Evolutionary conservation across 169 alveolate genomes (phyloP).

Genomic region (Plasmodium billcollinsi): DNA sequence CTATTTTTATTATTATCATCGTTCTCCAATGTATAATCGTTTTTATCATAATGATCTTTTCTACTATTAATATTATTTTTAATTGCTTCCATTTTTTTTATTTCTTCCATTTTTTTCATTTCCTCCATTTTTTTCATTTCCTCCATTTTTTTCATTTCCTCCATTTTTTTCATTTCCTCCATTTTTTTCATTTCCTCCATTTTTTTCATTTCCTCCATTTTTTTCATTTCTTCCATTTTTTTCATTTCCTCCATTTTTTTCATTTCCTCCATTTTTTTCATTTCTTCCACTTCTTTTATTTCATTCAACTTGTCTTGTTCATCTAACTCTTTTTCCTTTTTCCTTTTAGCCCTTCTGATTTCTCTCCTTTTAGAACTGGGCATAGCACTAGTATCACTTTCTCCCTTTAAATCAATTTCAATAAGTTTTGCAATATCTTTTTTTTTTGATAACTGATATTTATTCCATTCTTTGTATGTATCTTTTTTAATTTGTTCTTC

Average conservation of each 20-base stretch:
- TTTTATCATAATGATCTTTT: not conserved
- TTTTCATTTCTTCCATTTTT: not conserved
- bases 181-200: not conserved
- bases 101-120: not conserved
- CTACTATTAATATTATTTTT: not conserved
- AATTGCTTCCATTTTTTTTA: not conserved
- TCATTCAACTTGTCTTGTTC: constrained; percentile 46
- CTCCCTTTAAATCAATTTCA: constrained; percentile 70
- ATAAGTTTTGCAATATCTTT: constrained; percentile 66
- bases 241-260: constrained; percentile 8
- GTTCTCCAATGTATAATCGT: not conserved
- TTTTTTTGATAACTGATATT: constrained; percentile 24
- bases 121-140: not conserved
- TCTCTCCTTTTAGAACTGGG: constrained; percentile 61
- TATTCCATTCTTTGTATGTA: constrained; percentile 74
- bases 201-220: not conserved
- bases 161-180: not conserved
- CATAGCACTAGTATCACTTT: constrained; percentile 22
- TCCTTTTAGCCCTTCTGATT: constrained; percentile 51
- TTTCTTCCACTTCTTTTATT: constrained; percentile 38
- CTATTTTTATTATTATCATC: no score
- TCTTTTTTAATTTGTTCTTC: constrained; percentile 80
- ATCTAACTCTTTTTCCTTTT: constrained; percentile 56
- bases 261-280: constrained; percentile 1
- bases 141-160: not conserved